Percentiles rank a stretch among this genome's conserved stretches.
phyloP scores from a whole-genome alignment of 169 alveolate genomes.

The Cyclospora cayetanensis region DNA sequence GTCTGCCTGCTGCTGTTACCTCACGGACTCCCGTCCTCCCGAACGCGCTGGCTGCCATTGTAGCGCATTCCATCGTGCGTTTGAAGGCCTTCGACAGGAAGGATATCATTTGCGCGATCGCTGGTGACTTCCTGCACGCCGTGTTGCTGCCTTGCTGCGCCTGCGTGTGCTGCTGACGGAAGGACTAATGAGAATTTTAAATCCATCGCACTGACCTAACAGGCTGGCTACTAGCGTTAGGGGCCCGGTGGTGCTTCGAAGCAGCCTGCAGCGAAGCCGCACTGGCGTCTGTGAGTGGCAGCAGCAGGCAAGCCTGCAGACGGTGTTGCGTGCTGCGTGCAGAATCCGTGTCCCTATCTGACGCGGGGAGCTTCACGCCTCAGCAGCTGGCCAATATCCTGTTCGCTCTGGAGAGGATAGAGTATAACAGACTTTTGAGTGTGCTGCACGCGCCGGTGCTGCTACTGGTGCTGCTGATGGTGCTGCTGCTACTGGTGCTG shows the following conservation, averaged over 20 bases:
- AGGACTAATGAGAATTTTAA: too few species aligned
- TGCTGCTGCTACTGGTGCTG: slow-evolving; percentile 27
- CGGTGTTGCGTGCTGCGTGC: neutral
- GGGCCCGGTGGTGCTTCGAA: too few species aligned
- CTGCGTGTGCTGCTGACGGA: neutral
- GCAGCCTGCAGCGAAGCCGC: too few species aligned
- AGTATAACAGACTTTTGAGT: neutral
- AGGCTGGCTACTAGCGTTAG: too few species aligned
- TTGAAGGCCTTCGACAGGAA: slow-evolving; percentile 1
- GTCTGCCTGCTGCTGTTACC: neutral
- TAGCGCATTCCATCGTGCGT: neutral
- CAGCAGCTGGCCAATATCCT: neutral
- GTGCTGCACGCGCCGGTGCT: neutral
- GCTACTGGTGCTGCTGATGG: neutral
- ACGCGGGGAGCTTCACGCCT: neutral
- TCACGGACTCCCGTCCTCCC: neutral
- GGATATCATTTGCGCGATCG: neutral
- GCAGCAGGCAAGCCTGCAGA: neutral
- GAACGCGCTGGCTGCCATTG: neutral
- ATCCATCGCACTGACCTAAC: too few species aligned
- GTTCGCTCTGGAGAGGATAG: neutral
- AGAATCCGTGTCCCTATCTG: neutral
- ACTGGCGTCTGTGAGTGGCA: too few species aligned
- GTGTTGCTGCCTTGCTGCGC: slow-evolving; percentile 21
- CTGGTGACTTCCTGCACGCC: neutral